phyloP scores from a whole-genome alignment of 139 green algal genomes.

The Closterium sp. region DNA sequence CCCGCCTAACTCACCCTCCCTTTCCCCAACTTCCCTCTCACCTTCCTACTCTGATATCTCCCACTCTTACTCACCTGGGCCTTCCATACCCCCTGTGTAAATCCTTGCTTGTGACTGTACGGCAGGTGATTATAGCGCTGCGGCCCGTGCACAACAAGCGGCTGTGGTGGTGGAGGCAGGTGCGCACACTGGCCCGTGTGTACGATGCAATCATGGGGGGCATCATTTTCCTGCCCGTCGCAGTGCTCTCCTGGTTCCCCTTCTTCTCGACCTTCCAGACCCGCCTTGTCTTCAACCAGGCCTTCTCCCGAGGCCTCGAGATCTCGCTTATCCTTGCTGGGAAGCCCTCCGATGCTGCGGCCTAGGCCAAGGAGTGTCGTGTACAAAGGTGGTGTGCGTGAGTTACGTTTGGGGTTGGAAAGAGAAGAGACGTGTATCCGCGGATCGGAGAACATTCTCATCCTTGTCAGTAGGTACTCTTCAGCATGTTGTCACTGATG shows the following conservation, averaged over 20 bases:
- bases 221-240: slow-evolving; percentile 37
- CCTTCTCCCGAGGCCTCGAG: slow-evolving; percentile 53
- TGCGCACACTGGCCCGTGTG: slow-evolving; percentile 19
- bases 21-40: no score
- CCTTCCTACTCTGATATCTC: no score
- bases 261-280: slow-evolving; percentile 50
- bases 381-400: neutral
- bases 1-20: no score
- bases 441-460: neutral
- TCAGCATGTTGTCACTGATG: no score
- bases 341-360: slow-evolving; percentile 13
- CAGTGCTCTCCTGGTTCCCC: slow-evolving; percentile 52
- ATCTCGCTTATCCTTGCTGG: slow-evolving; percentile 50
- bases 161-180: slow-evolving; percentile 16
- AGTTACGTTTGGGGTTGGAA: neutral
- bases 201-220: slow-evolving; percentile 40
- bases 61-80: no score
- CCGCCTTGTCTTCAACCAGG: slow-evolving; percentile 53
- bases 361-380: neutral
- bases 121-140: slow-evolving; percentile 38
- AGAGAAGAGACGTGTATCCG: neutral
- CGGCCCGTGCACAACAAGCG: slow-evolving; percentile 21
- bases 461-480: no score
- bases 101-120: neutral
- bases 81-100: neutral